phyloP scores from a whole-genome alignment of 2,329 filamentous ascomycete species.

The Ampelomyces quisqualis region DNA sequence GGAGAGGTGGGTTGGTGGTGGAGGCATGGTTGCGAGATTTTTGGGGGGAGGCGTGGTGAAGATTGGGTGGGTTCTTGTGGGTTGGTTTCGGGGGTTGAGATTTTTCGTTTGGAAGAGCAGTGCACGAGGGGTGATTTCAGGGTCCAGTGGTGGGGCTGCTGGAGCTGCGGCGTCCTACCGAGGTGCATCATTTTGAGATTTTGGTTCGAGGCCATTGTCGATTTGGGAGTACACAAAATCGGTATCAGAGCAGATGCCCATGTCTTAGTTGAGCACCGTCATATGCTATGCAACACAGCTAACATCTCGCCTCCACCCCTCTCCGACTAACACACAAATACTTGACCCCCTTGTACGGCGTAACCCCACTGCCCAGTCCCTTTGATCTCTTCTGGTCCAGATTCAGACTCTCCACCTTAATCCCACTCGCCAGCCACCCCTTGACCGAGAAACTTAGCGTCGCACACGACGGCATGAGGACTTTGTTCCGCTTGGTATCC shows the following conservation, averaged over 20 bases:
- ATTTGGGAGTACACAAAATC: too few relatives aligned
- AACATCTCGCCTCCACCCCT: conserved; percentile 51
- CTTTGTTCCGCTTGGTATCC: conserved; percentile 58
- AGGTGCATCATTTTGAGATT: too few relatives aligned
- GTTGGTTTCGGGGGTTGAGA: not conserved
- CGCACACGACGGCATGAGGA: conserved; percentile 52
- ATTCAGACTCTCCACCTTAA: conserved; percentile 63
- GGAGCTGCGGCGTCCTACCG: too few relatives aligned
- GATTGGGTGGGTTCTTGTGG: not conserved
- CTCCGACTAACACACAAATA: conserved; percentile 74
- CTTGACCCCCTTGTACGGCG: conserved; percentile 97
- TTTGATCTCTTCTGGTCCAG: conserved; percentile 75
- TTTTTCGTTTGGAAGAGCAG: too few relatives aligned
- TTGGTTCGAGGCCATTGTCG: too few relatives aligned
- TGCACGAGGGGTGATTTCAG: too few relatives aligned
- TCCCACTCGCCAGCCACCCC: conserved; percentile 65
- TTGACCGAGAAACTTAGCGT: conserved; percentile 56
- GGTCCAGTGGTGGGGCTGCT: too few relatives aligned
- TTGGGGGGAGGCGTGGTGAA: not conserved
- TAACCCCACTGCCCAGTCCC: conserved; percentile 82
- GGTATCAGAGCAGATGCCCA: too few relatives aligned
- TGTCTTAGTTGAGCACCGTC: too few relatives aligned
- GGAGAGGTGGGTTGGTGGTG: conserved; percentile 53
- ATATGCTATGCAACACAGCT: too few relatives aligned
- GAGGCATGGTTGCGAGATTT: not conserved